phyloP scores from a whole-genome alignment of 805 yeast genomes.

The Peterozyma xylosa region DNA sequence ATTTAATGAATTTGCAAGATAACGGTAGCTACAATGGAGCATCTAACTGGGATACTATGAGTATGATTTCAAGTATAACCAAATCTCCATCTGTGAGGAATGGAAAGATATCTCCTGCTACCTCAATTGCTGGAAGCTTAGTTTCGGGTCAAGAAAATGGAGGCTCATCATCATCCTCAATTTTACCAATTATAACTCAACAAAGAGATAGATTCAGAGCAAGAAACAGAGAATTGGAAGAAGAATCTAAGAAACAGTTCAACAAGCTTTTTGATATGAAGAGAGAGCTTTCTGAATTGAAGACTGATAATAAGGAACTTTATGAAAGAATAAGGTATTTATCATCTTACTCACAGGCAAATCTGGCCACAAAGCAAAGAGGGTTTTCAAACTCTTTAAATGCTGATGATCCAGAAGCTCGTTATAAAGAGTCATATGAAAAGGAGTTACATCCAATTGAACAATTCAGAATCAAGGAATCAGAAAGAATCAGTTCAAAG shows the following conservation, averaged over 20 bases:
- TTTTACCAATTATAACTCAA: constrained; percentile 83
- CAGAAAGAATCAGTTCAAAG: constrained; percentile 63
- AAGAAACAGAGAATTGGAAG: constrained; percentile 79
- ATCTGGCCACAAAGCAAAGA: constrained; percentile 10
- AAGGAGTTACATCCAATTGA: constrained; percentile 78
- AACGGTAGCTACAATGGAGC: constrained; percentile 19
- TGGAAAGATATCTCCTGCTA: constrained; percentile 41
- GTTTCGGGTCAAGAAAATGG: constrained; percentile 1
- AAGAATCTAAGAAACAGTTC: constrained; percentile 58
- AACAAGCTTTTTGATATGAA: constrained; percentile 50
- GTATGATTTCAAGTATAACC: constrained; percentile 56
- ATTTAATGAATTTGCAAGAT: constrained; percentile 53
- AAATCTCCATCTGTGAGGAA: constrained; percentile 25
- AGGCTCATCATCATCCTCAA: constrained; percentile 29
- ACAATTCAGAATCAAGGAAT: constrained; percentile 69
- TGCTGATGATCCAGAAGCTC: constrained; percentile 43
- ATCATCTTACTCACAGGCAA: constrained; percentile 33
- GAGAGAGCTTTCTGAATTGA: constrained; percentile 54
- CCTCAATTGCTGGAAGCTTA: constrained; percentile 39
- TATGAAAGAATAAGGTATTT: constrained; percentile 71
- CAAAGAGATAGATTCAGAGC: constrained; percentile 90
- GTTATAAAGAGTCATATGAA: constrained; percentile 61
- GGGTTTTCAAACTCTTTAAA: constrained; percentile 8
- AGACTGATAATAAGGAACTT: constrained; percentile 68
- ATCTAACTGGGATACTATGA: constrained; percentile 54